Base-by-base conservation (phyloP, 2,329 filamentous ascomycete genomes). In the Hirsutella minnesotensis region DNA sequence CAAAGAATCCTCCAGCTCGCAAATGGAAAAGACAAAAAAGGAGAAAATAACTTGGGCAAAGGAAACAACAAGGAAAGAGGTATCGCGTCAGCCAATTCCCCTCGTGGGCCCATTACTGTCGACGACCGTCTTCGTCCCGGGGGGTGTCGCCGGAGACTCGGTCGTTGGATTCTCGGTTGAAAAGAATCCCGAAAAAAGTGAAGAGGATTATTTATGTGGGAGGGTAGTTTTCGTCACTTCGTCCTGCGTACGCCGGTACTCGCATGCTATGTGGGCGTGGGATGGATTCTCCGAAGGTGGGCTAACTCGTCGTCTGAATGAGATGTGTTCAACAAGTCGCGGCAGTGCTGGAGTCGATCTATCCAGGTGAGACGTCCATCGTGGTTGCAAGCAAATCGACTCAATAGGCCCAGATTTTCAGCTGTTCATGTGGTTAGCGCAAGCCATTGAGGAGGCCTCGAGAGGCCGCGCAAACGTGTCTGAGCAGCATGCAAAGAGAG, bases 391-490 rank as follows among this genome's bases (percentile, higher is more conserved):
- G 48, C 46, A 47, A 39, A 22, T 42, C 53, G 35, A 29, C 33
- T 66, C 82, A 86, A 70, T 83, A 87, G 50, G 85, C 85, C 85
- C 85, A 90, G 63, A 90, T 80, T 77, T 88, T 89, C 65, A 90
- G 81, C 85, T 89, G 49, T 9, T n/a, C 19, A 9, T 27, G 4
- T 36, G 9, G 48, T 50, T 27, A 50, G 47, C 36, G n/a, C 18
- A 35, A 3, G 27, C 38, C 15, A 4, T 13, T 13, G 16, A 19
- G 9, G 30, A 7, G 12, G n/a, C 7, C 5, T 10, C n/a, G 12
- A n/a, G 30, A 31, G 30, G 30, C 10, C n/a, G 30, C 30, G 12
- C 30, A 31, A 5, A n/a, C n/a, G 7, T 31, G 13, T n/a, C 8
- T 13, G 27, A 8, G 8, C 10, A 12, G 12, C 19, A 27, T 16